These are phyloP conservation scores for Gautieria morchelliformis DNA, from an alignment of 768 basidiomycete species.

Conservation along the genomic window DNA sequence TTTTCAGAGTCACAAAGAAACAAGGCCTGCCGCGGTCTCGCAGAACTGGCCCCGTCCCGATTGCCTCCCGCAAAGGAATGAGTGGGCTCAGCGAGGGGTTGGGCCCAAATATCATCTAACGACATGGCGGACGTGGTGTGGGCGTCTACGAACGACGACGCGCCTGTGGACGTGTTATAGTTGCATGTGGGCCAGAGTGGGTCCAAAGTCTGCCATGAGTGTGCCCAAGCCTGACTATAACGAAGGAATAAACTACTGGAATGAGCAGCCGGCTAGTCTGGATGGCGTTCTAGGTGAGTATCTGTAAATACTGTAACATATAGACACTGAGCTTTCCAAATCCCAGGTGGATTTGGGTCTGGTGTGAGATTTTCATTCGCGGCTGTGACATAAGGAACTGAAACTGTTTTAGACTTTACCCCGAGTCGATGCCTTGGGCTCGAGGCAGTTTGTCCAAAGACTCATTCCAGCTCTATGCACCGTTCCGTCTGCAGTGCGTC, in stretches of 20 bases:
- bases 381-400: background rate
- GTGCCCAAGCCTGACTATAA: constrained; percentile 42
- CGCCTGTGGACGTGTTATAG: constrained; percentile 16
- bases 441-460: constrained; percentile 77
- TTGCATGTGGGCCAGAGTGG: constrained; percentile 17
- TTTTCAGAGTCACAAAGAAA: constrained; percentile 57
- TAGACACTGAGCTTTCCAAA: background rate
- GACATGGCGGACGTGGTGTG: constrained; percentile 20
- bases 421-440: constrained; percentile 81
- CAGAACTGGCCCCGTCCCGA: constrained; percentile 9
- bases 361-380: constrained; percentile 20
- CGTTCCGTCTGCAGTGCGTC: constrained; percentile 64
- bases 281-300: constrained; percentile 76
- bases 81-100: constrained; percentile 28
- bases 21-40: constrained; percentile 28
- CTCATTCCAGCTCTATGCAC: constrained; percentile 72
- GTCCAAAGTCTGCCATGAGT: background rate
- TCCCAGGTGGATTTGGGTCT: constrained; percentile 24
- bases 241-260: constrained; percentile 84
- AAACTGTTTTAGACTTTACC: constrained; percentile 57
- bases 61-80: background rate
- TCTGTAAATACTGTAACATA: constrained; percentile 8
- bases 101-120: constrained; percentile 55
- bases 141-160: background rate
- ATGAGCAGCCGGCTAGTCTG: constrained; percentile 63